Percentiles rank a stretch among this genome's conserved stretches.
phyloP scores from a whole-genome alignment of 306 rosid genomes.

The Mucuna pruriens region DNA sequence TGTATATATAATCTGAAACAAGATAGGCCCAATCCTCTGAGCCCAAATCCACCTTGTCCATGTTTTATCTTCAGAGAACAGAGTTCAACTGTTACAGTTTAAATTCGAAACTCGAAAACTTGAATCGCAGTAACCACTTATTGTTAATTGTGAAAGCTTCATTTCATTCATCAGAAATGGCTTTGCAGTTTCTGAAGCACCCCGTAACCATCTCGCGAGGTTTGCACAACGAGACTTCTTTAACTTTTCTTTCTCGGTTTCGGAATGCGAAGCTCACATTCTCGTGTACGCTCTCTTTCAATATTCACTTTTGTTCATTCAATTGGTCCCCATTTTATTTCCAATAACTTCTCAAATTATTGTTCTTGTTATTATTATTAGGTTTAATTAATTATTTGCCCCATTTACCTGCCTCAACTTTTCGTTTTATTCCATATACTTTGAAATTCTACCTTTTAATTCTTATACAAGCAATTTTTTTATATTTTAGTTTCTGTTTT shows the following conservation, averaged over 20 bases:
- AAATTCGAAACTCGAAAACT: background rate
- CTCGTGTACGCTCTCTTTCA: background rate
- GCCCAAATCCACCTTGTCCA: background rate
- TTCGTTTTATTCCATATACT: no score
- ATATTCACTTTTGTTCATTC: background rate
- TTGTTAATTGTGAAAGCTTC: background rate
- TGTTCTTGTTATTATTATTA: background rate
- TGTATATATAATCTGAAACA: no score
- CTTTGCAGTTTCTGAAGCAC: conserved; percentile 56
- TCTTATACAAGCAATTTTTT: no score
- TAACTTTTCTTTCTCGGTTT: conserved; percentile 32
- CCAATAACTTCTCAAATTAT: background rate
- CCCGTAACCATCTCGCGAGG: conserved; percentile 46
- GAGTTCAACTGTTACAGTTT: background rate
- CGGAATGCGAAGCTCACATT: conserved; percentile 38
- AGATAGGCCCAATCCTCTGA: background rate
- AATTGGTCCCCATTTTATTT: background rate
- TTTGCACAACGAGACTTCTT: conserved; percentile 38
- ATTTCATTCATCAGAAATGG: conserved; percentile 37
- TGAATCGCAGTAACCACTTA: background rate
- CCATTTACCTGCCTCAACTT: no score
- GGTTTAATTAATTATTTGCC: no score
- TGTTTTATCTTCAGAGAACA: background rate
- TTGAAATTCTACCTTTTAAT: no score
- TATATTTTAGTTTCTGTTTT: no score